phyloP scores from a whole-genome alignment of 331 rosid species.

The Arachis monticola region DNA sequence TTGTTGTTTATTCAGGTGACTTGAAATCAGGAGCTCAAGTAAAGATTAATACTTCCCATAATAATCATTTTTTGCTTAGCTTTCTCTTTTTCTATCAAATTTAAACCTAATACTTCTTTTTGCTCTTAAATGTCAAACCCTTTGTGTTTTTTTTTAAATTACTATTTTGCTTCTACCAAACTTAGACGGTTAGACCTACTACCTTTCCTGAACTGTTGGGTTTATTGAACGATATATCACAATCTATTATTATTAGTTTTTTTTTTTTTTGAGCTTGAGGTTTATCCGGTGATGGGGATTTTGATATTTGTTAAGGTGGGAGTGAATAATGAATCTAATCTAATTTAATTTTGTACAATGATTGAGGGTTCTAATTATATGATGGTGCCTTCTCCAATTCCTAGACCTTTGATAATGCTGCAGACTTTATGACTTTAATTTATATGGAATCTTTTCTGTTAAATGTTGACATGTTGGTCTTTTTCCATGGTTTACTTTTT shows the following conservation, averaged over 20 bases:
- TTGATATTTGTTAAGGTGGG: slow-evolving; percentile 5
- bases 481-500: neutral
- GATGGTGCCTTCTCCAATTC: slow-evolving; percentile 28
- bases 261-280: neutral
- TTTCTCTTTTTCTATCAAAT: neutral
- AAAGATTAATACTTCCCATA: too few species aligned
- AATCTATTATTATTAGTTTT: too few species aligned
- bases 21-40: too few species aligned
- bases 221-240: too few species aligned
- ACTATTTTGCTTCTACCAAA: neutral
- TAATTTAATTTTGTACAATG: neutral
- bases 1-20: too few species aligned
- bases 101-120: neutral
- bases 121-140: neutral
- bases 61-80: neutral
- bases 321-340: slow-evolving; percentile 27
- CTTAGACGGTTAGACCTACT: too few species aligned
- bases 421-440: slow-evolving; percentile 33
- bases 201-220: too few species aligned
- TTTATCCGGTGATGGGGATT: neutral
- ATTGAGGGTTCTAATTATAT: slow-evolving; percentile 7
- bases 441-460: slow-evolving; percentile 47
- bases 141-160: neutral
- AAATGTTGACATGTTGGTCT: slow-evolving; percentile 39
- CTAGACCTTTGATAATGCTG: slow-evolving; percentile 21